A percentile compares a stretch with the other conserved stretches of the same genome.
Conservation (phyloP, 2,329 filamentous ascomycete species). For the Calonectria henricotiae region DNA sequence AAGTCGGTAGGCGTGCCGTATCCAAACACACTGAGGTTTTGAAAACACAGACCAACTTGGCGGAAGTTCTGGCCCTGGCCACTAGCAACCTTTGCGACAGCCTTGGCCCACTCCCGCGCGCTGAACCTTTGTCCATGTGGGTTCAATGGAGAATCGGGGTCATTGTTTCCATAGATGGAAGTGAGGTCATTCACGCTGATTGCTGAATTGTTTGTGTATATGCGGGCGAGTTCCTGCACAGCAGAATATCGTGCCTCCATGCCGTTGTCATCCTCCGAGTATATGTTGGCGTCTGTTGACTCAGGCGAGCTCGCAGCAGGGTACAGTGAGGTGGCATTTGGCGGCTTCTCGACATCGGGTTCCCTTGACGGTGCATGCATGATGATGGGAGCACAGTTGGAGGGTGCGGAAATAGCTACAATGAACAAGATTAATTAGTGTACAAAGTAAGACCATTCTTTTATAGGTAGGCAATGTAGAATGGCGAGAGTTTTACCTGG, state of each 20-base stretch:
- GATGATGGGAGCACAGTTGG: background rate
- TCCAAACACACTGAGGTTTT: conserved; percentile 29
- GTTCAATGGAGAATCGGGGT: conserved; percentile 23
- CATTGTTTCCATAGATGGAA: conserved; percentile 9
- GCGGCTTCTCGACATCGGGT: no score
- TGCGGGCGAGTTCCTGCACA: conserved; percentile 7
- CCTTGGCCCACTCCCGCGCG: conserved; percentile 18
- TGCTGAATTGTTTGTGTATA: conserved; percentile 4
- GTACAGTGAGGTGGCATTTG: no score
- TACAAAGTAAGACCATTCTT: background rate
- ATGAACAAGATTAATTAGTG: no score
- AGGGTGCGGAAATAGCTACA: no score
- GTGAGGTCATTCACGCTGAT: background rate
- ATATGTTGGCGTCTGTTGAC: no score
- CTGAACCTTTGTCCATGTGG: conserved; percentile 8
- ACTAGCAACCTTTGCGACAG: background rate
- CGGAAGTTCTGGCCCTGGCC: conserved; percentile 21
- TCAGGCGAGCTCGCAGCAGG: background rate
- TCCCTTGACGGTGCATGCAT: background rate
- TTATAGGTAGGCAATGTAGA: background rate
- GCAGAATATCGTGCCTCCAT: background rate
- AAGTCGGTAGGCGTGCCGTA: conserved; percentile 29
- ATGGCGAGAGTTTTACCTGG: background rate
- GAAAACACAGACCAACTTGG: conserved; percentile 31
- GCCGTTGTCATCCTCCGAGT: background rate